Conservation (phyloP, 345 rosid species). For the Sisymbrium altissimum region DNA sequence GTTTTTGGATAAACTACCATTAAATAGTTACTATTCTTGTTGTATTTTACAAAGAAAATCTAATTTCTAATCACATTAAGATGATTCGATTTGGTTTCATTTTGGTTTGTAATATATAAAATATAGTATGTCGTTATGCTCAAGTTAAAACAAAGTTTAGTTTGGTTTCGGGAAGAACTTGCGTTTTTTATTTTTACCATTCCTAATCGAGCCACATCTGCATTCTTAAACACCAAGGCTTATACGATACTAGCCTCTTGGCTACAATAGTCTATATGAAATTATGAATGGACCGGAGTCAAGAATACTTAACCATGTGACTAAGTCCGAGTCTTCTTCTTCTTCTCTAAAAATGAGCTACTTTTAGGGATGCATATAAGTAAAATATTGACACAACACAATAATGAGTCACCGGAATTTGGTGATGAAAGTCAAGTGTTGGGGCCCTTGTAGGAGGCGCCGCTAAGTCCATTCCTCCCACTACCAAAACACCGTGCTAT, state of each 20-base stretch:
- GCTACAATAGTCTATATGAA: neutral
- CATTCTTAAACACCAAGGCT: neutral
- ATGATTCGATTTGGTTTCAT: neutral
- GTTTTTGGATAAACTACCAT: too few relatives aligned
- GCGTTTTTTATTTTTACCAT: neutral
- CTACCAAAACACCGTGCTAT: slow-evolving; percentile 29
- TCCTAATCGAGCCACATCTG: neutral
- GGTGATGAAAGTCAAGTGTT: slow-evolving; percentile 23
- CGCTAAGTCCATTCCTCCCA: slow-evolving; percentile 28
- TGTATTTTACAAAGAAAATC: too few relatives aligned
- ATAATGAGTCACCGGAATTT: slow-evolving; percentile 22
- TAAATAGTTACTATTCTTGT: too few relatives aligned
- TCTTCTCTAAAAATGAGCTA: neutral
- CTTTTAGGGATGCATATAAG: neutral
- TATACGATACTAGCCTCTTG: neutral
- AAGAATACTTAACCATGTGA: neutral
- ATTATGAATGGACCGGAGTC: neutral
- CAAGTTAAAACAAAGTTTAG: neutral
- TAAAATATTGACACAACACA: slow-evolving; percentile 4
- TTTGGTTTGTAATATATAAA: too few relatives aligned
- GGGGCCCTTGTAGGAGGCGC: slow-evolving; percentile 31
- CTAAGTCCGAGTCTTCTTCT: neutral
- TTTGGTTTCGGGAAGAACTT: neutral
- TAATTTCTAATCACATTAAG: too few relatives aligned
- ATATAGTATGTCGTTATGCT: too few relatives aligned